A percentile compares a stretch with the other conserved stretches of the same genome.
phyloP scores from a whole-genome alignment of 352 stramenopile genomes.

The Phytophthora aleatoria region DNA sequence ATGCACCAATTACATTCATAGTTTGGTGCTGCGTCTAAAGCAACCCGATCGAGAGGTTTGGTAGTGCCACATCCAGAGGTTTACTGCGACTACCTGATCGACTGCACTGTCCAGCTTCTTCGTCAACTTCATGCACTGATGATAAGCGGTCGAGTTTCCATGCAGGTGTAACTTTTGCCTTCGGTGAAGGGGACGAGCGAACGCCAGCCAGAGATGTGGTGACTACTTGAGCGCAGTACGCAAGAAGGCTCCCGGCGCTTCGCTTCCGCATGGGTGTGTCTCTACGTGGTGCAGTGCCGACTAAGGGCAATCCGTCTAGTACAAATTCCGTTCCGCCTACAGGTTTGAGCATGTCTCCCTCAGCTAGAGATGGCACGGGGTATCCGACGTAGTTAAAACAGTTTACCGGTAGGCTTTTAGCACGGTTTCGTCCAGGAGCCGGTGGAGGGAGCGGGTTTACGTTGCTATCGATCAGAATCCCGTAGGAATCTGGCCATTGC shows the following conservation, averaged over 20 bases:
- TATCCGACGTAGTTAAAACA: conserved; percentile 25
- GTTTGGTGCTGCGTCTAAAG: conserved; percentile 11
- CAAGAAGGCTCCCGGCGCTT: conserved; percentile 32
- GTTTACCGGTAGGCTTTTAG: conserved; percentile 19
- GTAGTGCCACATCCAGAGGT: conserved; percentile 18
- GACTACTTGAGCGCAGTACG: conserved; percentile 52
- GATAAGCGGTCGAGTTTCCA: conserved; percentile 35
- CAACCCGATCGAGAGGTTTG: conserved; percentile 34
- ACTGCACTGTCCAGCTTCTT: conserved; percentile 28
- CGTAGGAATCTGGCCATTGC: conserved; percentile 16
- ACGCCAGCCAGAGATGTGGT: conserved; percentile 29
- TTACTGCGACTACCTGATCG: background rate
- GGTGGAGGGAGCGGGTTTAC: conserved; percentile 18
- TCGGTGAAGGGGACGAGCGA: conserved; percentile 20
- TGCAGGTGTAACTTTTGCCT: conserved; percentile 38
- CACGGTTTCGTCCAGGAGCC: conserved; percentile 21
- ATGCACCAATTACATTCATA: too few species aligned
- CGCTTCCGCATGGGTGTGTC: conserved; percentile 29
- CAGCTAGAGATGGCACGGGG: conserved; percentile 1
- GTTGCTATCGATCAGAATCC: conserved; percentile 3
- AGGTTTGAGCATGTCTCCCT: conserved; percentile 8
- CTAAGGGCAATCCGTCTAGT: conserved; percentile 16
- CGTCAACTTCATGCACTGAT: conserved; percentile 20
- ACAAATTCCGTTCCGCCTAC: conserved; percentile 9
- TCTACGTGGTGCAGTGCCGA: conserved; percentile 4